Percentiles rank a stretch among this genome's conserved stretches.
phyloP scores from a whole-genome alignment of 768 basidiomycete genomes.

The Leccinum barrowsii region DNA sequence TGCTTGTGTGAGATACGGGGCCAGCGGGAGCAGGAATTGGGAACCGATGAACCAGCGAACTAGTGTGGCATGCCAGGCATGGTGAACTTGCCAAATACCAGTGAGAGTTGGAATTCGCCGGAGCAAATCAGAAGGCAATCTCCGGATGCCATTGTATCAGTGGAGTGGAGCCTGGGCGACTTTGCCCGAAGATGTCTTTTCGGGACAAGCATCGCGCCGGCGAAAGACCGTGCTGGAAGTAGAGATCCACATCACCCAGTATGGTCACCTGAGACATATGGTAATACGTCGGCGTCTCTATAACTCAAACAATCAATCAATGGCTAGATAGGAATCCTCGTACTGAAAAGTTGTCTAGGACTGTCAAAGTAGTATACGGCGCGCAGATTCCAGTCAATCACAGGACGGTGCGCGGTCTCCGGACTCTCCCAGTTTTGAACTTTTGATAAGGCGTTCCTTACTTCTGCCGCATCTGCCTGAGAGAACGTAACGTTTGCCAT shows the following conservation, averaged over 20 bases:
- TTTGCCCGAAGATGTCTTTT: constrained; percentile 22
- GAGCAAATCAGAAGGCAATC: constrained; percentile 1
- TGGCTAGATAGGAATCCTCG: not conserved
- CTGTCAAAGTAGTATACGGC: not conserved
- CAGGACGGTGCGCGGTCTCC: no score
- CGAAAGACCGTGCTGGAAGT: not conserved
- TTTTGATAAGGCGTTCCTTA: no score
- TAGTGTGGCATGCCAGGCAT: not conserved
- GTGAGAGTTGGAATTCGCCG: constrained; percentile 21
- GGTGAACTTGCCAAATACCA: constrained; percentile 4
- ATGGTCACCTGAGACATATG: no score
- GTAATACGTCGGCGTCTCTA: not conserved
- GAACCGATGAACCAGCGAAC: constrained; percentile 1
- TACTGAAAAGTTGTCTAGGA: not conserved
- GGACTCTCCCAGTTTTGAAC: no score
- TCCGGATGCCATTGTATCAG: constrained; percentile 8
- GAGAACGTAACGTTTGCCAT: not conserved
- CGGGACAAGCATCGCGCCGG: constrained; percentile 7
- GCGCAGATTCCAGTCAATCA: no score
- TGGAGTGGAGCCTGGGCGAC: constrained; percentile 6
- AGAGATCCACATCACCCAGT: not conserved
- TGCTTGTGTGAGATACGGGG: not conserved
- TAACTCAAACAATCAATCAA: not conserved
- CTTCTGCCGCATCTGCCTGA: no score
- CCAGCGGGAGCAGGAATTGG: not conserved